Conservation (phyloP, 495 filamentous ascomycete species). For the Bathelium albidoporum region DNA sequence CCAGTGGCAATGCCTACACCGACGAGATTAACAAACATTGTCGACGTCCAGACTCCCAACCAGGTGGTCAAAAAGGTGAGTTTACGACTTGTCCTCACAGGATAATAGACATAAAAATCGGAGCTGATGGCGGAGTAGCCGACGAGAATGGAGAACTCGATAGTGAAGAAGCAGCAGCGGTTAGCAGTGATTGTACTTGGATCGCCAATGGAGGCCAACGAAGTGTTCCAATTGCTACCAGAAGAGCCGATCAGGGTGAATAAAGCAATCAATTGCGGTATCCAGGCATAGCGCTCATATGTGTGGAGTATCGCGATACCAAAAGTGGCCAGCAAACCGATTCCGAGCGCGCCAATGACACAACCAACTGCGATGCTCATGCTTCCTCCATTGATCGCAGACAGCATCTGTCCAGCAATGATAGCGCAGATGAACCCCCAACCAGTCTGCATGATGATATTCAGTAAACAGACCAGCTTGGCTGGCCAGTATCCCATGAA, state of each 20-base stretch:
- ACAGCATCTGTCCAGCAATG: constrained; percentile 46
- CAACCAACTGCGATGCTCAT: constrained; percentile 22
- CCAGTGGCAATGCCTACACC: constrained; percentile 21
- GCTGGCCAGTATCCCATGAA: constrained; percentile 22
- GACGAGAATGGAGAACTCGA: constrained; percentile 12
- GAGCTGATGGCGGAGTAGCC: constrained; percentile 17
- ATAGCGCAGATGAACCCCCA: constrained; percentile 18
- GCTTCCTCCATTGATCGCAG: constrained; percentile 29
- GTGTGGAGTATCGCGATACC: constrained; percentile 20
- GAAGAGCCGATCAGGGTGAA: constrained; percentile 20
- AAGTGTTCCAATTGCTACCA: constrained; percentile 18
- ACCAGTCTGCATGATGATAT: constrained; percentile 20
- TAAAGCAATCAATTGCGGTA: constrained; percentile 14
- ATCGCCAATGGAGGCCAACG: constrained; percentile 13
- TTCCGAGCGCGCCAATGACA: constrained; percentile 19
- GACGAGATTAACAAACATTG: constrained; percentile 16
- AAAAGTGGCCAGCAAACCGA: constrained; percentile 20
- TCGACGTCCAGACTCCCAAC: constrained; percentile 12
- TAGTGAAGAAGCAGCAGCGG: constrained; percentile 19
- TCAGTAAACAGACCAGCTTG: constrained; percentile 20
- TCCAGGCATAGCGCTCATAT: constrained; percentile 20
- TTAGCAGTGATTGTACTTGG: constrained; percentile 11
- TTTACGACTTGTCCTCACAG: constrained; percentile 13
- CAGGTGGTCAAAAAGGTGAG: constrained; percentile 13
- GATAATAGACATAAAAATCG: constrained; percentile 24